Evolutionary conservation across 176 grass and related monocot species (phyloP), one percentile per base, ranked within the genome.

Genomic region (Thalia dealbata): DNA sequence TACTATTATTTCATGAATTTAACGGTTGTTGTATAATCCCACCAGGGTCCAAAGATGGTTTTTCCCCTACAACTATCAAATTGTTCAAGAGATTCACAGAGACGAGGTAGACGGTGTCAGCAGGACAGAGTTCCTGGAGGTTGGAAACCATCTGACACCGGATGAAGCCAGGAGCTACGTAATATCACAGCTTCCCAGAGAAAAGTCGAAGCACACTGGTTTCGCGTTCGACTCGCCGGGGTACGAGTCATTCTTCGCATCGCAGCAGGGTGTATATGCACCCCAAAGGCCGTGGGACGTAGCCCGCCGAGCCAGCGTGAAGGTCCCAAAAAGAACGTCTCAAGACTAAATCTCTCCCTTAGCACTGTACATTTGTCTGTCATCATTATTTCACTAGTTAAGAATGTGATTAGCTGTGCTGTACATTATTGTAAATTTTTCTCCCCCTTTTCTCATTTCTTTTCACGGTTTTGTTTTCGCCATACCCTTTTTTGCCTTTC

Each of bases 41-140:
- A n/a, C n/a, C 77, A 99, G 95, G 48, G 61, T 99, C 35, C 95
- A 95, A 80, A 91, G 95, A 81, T 99, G 90, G 95, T 82, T 91
- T 56, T 95, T 75, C 68, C 95, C 95, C 14, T 91, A 99, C 26
- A 88, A 99, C 60, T 95, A 91, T 70, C 87, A 99, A 87, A 76
- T 99, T 43, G 73, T 99, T 60, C 95, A 99, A 82, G 95, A 99
- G 76, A 84, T 91, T 76, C 90, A 99, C 90, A 99, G 78, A 79
- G 80, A 95, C 24, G 88, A 99, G 29, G 73, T 82, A 23, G 85
- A 89, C 15, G 87, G 86, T 35, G 79, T 83, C 73, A 89, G 80
- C 77, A 84, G 52, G 78, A 87, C 92, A 46, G 89, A 81, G 26
- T 78, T 95, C 32, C 75, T 89, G 1, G 88, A 89, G 72, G 75